phyloP scores from a whole-genome alignment of 2,329 filamentous ascomycete species.

The Trichoderma sp. region DNA sequence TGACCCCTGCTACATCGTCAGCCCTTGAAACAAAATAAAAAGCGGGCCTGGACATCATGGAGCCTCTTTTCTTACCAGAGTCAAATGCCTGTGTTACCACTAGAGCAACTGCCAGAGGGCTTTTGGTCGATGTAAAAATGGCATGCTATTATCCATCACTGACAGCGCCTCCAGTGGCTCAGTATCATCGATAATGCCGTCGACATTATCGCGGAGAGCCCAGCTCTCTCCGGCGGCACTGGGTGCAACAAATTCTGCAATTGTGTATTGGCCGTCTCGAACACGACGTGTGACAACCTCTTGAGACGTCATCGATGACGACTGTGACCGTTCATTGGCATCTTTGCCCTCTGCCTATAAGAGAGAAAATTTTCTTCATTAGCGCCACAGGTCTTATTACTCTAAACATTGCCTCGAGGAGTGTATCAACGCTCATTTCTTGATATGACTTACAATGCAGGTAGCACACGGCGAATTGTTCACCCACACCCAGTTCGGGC shows the following conservation, averaged over 20 bases:
- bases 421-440: background rate
- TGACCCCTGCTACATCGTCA: conserved; percentile 18
- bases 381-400: background rate
- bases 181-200: background rate
- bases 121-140: conserved; percentile 34
- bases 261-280: conserved; percentile 52
- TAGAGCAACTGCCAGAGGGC: conserved; percentile 26
- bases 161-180: conserved; percentile 38
- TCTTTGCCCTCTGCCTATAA: conserved; percentile 56
- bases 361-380: background rate
- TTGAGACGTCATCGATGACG: conserved; percentile 39
- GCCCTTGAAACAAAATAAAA: conserved; percentile 23
- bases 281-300: conserved; percentile 53
- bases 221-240: conserved; percentile 45
- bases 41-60: conserved; percentile 8
- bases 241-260: conserved; percentile 51
- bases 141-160: conserved; percentile 35
- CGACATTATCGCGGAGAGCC: conserved; percentile 43
- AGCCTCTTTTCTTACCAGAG: conserved; percentile 5
- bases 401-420: background rate
- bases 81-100: background rate
- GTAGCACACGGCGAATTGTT: conserved; percentile 54
- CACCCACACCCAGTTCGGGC: conserved; percentile 59
- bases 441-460: conserved; percentile 50
- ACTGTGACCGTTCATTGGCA: conserved; percentile 40